Evolutionary conservation across 2,329 filamentous ascomycete species (phyloP).

Genomic region (Dactylonectria macrodidyma): DNA sequence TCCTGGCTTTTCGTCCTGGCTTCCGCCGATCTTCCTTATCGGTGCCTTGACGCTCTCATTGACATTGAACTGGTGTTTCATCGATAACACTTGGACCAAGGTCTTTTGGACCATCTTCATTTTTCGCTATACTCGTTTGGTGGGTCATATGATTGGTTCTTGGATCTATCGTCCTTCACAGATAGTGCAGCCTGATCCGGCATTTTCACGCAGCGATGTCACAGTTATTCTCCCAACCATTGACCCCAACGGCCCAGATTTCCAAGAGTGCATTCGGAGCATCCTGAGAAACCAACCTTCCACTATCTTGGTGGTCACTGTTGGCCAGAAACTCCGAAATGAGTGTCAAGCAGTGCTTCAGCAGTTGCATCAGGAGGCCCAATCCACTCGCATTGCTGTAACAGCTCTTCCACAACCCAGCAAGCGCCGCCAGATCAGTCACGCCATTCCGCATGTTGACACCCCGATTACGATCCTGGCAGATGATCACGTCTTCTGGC

Average conservation of each 20-base stretch:
- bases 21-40: constrained; percentile 24
- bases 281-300: constrained; percentile 57
- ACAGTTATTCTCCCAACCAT: constrained; percentile 69
- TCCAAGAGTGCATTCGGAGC: constrained; percentile 58
- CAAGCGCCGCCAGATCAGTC: constrained; percentile 65
- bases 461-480: constrained; percentile 62
- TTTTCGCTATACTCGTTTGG: constrained; percentile 61
- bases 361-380: constrained; percentile 18
- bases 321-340: constrained; percentile 50
- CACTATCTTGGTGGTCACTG: constrained; percentile 61
- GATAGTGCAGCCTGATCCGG: constrained; percentile 42
- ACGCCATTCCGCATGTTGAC: constrained; percentile 54
- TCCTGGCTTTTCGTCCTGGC: constrained; percentile 1
- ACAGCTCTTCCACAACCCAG: constrained; percentile 53
- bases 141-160: constrained; percentile 59
- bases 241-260: constrained; percentile 57
- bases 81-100: constrained; percentile 34
- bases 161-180: constrained; percentile 56
- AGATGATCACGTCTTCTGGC: constrained; percentile 71
- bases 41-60: neutral
- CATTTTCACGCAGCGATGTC: constrained; percentile 56
- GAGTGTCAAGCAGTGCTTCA: constrained; percentile 37
- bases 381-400: constrained; percentile 48
- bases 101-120: constrained; percentile 50
- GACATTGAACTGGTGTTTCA: constrained; percentile 30